Conservation (phyloP, 495 filamentous ascomycete species). For the Penicillium roqueforti region DNA sequence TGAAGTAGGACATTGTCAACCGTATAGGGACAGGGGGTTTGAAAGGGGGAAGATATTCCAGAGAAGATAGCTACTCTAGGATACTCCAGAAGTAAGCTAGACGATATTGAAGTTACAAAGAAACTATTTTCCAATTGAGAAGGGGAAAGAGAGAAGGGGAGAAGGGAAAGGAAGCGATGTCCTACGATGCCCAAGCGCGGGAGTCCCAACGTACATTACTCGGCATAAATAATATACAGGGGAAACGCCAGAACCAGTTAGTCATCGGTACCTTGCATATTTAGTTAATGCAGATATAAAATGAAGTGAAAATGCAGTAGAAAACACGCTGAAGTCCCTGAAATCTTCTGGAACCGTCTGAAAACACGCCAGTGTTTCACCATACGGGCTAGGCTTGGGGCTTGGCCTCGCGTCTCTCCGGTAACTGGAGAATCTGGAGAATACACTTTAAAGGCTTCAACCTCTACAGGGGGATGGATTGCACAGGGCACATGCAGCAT, state of each 20-base stretch:
- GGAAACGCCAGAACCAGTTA: neutral
- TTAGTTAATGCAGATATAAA: conserved; percentile 5
- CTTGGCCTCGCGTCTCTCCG: conserved; percentile 26
- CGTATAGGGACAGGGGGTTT: conserved; percentile 1
- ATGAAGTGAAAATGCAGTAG: neutral
- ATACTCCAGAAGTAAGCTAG: neutral
- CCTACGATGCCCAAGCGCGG: neutral
- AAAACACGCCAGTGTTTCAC: conserved; percentile 46
- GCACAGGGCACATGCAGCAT: neutral
- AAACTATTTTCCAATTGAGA: conserved; percentile 1
- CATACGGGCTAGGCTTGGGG: conserved; percentile 7
- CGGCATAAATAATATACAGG: conserved; percentile 1
- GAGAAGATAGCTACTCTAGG: neutral
- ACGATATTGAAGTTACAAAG: neutral
- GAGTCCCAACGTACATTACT: too few relatives aligned
- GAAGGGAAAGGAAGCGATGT: neutral
- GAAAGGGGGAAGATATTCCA: conserved; percentile 8
- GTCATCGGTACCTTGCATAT: conserved; percentile 9
- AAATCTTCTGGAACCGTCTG: conserved; percentile 14
- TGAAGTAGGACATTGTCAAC: conserved; percentile 52
- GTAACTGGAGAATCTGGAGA: conserved; percentile 25
- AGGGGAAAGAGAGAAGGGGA: neutral
- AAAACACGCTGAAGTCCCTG: conserved; percentile 14
- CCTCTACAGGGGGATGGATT: neutral
- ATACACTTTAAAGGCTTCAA: neutral